Evolutionary conservation across 352 stramenopile species (phyloP), one percentile per base, ranked within the genome.

Genomic region (Pythium brassicae): DNA sequence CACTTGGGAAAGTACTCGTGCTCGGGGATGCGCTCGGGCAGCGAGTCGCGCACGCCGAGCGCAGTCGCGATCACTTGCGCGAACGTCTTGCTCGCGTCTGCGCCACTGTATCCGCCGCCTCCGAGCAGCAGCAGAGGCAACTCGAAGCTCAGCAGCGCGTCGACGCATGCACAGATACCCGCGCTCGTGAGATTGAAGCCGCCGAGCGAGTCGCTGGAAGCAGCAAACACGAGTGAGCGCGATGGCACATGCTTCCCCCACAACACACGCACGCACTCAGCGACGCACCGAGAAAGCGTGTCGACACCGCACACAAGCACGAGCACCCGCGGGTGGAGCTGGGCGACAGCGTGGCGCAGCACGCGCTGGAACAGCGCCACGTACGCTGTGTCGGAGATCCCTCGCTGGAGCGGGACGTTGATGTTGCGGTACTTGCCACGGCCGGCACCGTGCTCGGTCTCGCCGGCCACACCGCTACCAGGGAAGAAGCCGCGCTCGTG

Each of bases 241-340:
- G 32, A 37, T 37, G 8, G 6, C 6, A 37, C 32, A 11, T 37
- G 32, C 32, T 9, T 37, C 32, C 6, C 32, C 9, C 32, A 3
- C 14, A 37, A n/a, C n/a, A n/a, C n/a, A n/a, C n/a, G n/a, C n/a
- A n/a, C n/a, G n/a, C 8, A 32, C 20, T n/a, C 20, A 49, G 23
- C 20, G 4, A n/a, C 53, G 50, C 59, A 69, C 61, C 56, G 65
- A 4, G 70, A 59, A 46, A 83, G 50, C 20, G 78, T 86, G 57
- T 94, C 78, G n/a, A 87, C 79, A 9, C 79, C 79, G n/a, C 84
- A 82, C 42, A 80, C 69, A 10, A 94, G 51, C 29, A 92, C 77
- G 17, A 92, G 25, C 2, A 65, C 56, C n/a, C 84, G 35, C 0
- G 79, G 76, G 19, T 71, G 54, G 22, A 90, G 64, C 8, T 53